Evolutionary conservation across 371 early-diverging fungal genomes (phyloP).

Genomic region (Lichtheimia ramosa): DNA sequence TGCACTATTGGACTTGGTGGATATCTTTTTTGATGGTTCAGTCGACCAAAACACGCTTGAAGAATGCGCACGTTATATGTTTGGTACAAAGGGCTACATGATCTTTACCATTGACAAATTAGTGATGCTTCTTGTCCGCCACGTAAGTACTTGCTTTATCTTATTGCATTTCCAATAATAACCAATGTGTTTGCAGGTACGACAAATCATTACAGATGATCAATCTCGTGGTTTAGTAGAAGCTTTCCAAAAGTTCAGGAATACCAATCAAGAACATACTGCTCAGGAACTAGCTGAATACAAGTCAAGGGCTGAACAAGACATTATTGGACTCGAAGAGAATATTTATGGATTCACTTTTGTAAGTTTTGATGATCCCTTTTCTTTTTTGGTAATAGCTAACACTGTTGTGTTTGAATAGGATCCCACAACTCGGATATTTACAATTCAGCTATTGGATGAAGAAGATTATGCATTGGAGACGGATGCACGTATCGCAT

Average conservation of each 20-base stretch:
- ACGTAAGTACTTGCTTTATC: slow-evolving; percentile 43
- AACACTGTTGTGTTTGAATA: slow-evolving; percentile 6
- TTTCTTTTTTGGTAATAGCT: not conserved
- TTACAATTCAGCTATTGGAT: slow-evolving; percentile 78
- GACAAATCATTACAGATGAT: slow-evolving; percentile 18
- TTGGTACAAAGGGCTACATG: slow-evolving; percentile 78
- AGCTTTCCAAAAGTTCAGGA: slow-evolving; percentile 26
- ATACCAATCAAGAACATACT: slow-evolving; percentile 8
- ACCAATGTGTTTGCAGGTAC: slow-evolving; percentile 1
- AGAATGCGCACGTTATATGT: slow-evolving; percentile 81
- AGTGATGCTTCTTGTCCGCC: slow-evolving; percentile 69
- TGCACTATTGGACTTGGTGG: slow-evolving; percentile 69
- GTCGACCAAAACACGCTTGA: slow-evolving; percentile 85
- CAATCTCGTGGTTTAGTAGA: slow-evolving; percentile 21
- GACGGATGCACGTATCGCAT: slow-evolving; percentile 69
- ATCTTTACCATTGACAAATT: slow-evolving; percentile 88
- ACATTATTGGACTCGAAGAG: slow-evolving; percentile 67
- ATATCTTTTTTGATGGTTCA: slow-evolving; percentile 71
- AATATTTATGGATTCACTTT: slow-evolving; percentile 78
- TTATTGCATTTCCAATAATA: not conserved
- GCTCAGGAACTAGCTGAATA: slow-evolving; percentile 38
- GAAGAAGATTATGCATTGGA: slow-evolving; percentile 67
- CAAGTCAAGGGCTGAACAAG: slow-evolving; percentile 68
- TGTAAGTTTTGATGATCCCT: slow-evolving; percentile 41
- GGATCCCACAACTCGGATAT: slow-evolving; percentile 51